Base-by-base conservation (phyloP, 805 yeast species). In the Pichia californica region DNA sequence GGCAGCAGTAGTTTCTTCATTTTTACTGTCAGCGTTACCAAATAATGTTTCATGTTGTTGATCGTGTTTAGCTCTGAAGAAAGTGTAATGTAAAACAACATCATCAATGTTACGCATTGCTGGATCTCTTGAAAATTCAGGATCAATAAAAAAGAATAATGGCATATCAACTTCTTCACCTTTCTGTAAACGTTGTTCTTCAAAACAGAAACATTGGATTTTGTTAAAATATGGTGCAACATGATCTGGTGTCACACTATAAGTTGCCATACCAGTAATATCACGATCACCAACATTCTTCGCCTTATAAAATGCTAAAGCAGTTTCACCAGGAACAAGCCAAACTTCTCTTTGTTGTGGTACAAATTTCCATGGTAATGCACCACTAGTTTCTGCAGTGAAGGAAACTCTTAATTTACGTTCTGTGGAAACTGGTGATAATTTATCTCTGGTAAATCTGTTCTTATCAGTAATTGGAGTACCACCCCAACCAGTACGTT, bases 101-200 rank as follows among this genome's bases (percentile, higher is more conserved):
- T 89, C 96, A 53, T 88, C 89, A 32, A 89, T 81, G 56, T 87
- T 84, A 62, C 89, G 78, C 94, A 93, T 87, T 28, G 79, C 73
- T 5, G 99, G 97, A 59, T 89, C 98, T 46, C 81, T 79, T 36
- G 93, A 93, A 63, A 84, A 91, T 52, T 89, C 98, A 0, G 98
- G 98, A 60, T 89, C 98, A 36, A 89, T 86, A 63, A 89, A 89
- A 74, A 89, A 93, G 67, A 93, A 93, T 8, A 93, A 87, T 0
- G 99, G 99, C 99, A 93, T 93, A 60, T 93, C 99, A 15, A 93
- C 95, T 60, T 93, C 97, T 65, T 93, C 99, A 8, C 97, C 97
- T 3, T 97, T 96, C 43, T 80, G 74, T 51, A 93, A 70, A 63
- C 86, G 77, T 64, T 93, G 99, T 62, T 93, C 99, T 68, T 93